Evolutionary conservation across 2,329 filamentous ascomycete genomes (phyloP).

Genomic region (Aspergillus ruber): DNA sequence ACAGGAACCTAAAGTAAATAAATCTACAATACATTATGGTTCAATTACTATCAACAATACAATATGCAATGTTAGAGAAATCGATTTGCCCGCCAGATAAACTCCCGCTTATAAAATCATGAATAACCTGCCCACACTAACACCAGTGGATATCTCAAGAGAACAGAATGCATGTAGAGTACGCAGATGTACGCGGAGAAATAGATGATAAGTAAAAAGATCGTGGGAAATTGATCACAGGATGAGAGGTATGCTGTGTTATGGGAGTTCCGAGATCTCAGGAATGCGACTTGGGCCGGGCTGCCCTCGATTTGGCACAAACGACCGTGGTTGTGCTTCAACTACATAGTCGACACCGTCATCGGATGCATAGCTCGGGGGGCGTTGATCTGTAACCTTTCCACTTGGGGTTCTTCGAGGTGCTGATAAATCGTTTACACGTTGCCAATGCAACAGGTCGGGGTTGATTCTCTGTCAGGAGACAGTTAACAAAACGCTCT

Average conservation of each 20-base stretch:
- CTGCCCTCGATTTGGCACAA: slow-evolving; percentile 29
- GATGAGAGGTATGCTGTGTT: neutral
- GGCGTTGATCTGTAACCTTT: slow-evolving; percentile 44
- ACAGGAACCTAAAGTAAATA: no score
- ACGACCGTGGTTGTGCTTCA: slow-evolving; percentile 57
- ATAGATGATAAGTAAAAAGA: neutral
- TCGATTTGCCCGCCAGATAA: neutral
- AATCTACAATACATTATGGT: neutral
- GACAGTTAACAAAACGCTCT: slow-evolving; percentile 1
- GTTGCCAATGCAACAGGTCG: slow-evolving; percentile 73
- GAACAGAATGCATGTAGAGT: neutral
- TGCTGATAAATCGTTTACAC: slow-evolving; percentile 40
- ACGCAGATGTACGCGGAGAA: neutral
- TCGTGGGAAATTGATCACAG: neutral
- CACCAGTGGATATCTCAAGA: neutral
- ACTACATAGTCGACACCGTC: slow-evolving; percentile 68
- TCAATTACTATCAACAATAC: neutral
- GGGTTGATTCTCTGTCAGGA: slow-evolving; percentile 63
- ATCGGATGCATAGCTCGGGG: slow-evolving; percentile 70
- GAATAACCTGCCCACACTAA: no score
- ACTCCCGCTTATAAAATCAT: neutral
- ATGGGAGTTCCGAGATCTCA: neutral
- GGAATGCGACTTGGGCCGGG: neutral
- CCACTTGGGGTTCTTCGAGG: slow-evolving; percentile 6
- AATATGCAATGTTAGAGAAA: neutral